Percentiles rank a stretch among this genome's conserved stretches.
Evolutionary conservation across 1,139 yeast genomes (phyloP).

Genomic region (Saccharomyces hybrid): DNA sequence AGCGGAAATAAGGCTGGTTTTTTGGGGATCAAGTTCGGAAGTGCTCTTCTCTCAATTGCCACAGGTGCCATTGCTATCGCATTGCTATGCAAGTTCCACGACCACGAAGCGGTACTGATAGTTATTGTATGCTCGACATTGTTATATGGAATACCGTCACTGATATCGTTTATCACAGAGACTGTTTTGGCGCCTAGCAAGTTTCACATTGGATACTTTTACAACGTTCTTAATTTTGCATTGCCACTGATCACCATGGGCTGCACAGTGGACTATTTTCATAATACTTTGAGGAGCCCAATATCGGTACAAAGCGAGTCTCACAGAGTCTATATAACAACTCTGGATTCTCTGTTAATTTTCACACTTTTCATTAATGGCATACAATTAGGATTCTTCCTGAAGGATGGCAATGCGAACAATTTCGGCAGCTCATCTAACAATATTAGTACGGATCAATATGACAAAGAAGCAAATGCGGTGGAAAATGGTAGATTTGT

Average conservation of each 20-base stretch:
- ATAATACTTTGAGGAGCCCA: conserved; percentile 9
- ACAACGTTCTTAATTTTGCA: background rate
- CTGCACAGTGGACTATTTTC: conserved; percentile 19
- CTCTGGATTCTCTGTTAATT: conserved; percentile 17
- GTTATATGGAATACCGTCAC: conserved; percentile 8
- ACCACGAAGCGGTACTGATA: conserved; percentile 17
- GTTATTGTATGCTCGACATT: conserved; percentile 18
- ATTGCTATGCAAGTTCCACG: conserved; percentile 14
- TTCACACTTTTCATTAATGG: conserved; percentile 20
- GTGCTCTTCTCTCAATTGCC: conserved; percentile 16
- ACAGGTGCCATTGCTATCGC: conserved; percentile 21
- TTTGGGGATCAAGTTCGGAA: background rate
- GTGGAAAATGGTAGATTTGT: conserved; percentile 15
- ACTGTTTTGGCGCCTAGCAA: background rate
- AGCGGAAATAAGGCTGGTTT: background rate
- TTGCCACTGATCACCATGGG: conserved; percentile 18
- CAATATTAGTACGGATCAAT: conserved; percentile 2
- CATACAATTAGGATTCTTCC: conserved; percentile 12
- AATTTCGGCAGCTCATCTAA: background rate
- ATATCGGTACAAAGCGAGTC: background rate
- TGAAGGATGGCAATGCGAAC: background rate
- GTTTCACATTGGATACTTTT: background rate
- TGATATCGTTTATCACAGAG: background rate
- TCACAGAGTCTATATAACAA: conserved; percentile 12
- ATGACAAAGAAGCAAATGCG: background rate